Conservation (phyloP, 306 rosid species). For the Erythrophleum fordii region DNA sequence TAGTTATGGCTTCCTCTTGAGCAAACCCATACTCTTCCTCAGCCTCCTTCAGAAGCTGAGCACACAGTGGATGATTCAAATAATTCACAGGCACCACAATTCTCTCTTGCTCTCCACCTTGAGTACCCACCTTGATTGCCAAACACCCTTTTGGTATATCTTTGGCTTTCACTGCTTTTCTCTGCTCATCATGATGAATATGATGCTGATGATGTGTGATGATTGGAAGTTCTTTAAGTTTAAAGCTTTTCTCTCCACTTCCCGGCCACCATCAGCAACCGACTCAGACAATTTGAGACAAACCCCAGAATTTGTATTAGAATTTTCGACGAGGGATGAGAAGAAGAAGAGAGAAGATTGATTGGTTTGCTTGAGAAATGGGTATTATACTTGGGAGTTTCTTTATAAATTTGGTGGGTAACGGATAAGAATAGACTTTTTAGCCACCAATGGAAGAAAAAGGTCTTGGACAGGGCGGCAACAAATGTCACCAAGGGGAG, state of each 20-base stretch:
- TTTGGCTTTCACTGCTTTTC: constrained; percentile 39
- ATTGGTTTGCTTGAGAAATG: background rate
- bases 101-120: constrained; percentile 64
- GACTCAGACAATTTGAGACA: background rate
- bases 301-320: background rate
- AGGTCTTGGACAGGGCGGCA: background rate
- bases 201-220: background rate
- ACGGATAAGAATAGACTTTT: background rate
- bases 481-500: background rate
- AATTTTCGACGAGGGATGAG: background rate
- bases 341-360: background rate
- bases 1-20: constrained; percentile 71
- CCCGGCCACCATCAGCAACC: constrained; percentile 22
- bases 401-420: background rate
- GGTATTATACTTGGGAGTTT: background rate
- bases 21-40: constrained; percentile 85
- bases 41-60: constrained; percentile 63
- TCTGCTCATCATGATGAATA: background rate
- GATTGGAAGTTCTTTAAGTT: constrained; percentile 2
- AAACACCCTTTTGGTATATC: constrained; percentile 74
- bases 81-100: constrained; percentile 77
- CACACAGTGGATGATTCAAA: constrained; percentile 79
- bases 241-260: constrained; percentile 28
- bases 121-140: constrained; percentile 71
- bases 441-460: background rate